These are phyloP conservation scores for Penicillium salamii DNA, from an alignment of 495 filamentous ascomycete species.

Conservation along the genomic window DNA sequence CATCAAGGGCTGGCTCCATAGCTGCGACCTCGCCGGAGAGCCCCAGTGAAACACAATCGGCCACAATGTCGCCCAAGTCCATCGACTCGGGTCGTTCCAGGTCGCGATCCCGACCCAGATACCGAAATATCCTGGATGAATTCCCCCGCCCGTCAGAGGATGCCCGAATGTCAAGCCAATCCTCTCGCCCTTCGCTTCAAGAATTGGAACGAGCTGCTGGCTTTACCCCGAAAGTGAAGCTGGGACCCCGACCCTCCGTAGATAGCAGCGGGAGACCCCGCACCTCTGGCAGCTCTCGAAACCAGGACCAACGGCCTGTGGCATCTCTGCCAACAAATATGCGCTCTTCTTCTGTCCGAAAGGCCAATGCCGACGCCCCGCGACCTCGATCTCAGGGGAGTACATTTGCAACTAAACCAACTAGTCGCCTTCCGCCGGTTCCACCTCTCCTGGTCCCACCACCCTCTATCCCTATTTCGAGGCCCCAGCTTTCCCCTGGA, in stretches of 20 bases:
- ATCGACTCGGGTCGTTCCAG: conserved; percentile 15
- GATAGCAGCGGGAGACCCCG: conserved; percentile 65
- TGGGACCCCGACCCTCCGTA: conserved; percentile 76
- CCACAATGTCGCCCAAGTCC: conserved; percentile 20
- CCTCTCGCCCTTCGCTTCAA: conserved; percentile 55
- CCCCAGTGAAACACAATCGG: conserved; percentile 15
- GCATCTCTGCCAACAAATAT: conserved; percentile 59
- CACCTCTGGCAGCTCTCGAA: conserved; percentile 50
- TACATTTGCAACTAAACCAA: conserved; percentile 32
- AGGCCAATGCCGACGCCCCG: conserved; percentile 26
- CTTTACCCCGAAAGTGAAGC: conserved; percentile 71
- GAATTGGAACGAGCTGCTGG: conserved; percentile 60
- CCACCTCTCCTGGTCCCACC: conserved; percentile 47
- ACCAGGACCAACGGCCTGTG: conserved; percentile 62
- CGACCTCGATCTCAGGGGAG: conserved; percentile 46
- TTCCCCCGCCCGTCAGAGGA: conserved; percentile 39
- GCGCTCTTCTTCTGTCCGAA: conserved; percentile 46
- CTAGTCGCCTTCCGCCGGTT: conserved; percentile 39
- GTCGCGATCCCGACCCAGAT: conserved; percentile 11
- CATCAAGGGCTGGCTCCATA: conserved; percentile 18
- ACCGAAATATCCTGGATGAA: conserved; percentile 37
- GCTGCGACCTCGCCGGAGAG: conserved; percentile 22
- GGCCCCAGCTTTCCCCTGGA: conserved; percentile 53
- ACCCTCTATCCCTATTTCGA: conserved; percentile 42
- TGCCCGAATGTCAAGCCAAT: conserved; percentile 58